Evolutionary conservation across 2,329 filamentous ascomycete genomes (phyloP).

Genomic region (Colletotrichum sp.): DNA sequence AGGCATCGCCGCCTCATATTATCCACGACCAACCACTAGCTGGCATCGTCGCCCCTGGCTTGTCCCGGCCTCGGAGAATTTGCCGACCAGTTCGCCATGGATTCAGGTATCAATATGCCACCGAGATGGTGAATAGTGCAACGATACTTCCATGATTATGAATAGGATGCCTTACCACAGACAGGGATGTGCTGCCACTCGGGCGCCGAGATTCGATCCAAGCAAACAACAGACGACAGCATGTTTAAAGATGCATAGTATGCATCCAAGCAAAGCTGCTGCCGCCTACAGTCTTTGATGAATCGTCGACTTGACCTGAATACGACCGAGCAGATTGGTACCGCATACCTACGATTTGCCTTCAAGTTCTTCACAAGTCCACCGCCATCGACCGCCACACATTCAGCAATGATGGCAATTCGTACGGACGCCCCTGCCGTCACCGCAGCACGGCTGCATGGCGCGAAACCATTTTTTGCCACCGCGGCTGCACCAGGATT

Average conservation of each 20-base stretch:
- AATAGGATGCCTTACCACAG: background rate
- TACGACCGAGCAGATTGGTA: background rate
- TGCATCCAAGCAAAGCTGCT: background rate
- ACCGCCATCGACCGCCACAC: background rate
- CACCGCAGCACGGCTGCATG: background rate
- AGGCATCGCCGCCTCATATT: background rate
- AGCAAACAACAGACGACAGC: background rate
- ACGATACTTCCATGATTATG: background rate
- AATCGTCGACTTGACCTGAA: background rate
- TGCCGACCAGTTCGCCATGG: background rate
- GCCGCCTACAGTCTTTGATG: background rate
- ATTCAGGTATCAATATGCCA: background rate
- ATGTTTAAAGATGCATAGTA: background rate
- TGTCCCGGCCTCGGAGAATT: slow-evolving; percentile 1
- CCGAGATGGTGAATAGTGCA: background rate
- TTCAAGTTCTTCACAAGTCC: background rate
- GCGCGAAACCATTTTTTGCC: background rate
- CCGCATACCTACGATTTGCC: background rate
- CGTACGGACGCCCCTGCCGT: background rate
- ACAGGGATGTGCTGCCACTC: background rate
- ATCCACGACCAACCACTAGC: background rate
- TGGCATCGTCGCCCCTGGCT: background rate
- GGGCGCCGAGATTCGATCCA: background rate
- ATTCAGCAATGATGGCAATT: background rate
- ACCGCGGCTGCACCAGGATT: slow-evolving; percentile 5